Evolutionary conservation across 805 yeast genomes (phyloP), one percentile per base, ranked within the genome.

Genomic region (Candida orba): DNA sequence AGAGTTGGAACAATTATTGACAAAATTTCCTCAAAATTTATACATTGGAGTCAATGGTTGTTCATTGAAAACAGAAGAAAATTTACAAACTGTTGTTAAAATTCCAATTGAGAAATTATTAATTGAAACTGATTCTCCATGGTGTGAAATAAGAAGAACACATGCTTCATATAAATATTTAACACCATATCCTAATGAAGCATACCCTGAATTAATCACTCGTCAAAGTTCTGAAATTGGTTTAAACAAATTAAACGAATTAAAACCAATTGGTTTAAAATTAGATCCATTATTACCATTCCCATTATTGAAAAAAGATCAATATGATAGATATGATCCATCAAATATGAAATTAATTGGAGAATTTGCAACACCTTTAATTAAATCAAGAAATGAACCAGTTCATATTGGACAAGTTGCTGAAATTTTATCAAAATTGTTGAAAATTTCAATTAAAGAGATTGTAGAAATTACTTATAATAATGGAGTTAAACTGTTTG

Each of bases 111-210:
- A 79, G 5, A 74, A 71, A 54, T 61, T 93, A 36, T 64, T 91
- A 72, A 74, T 93, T 9, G 99, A 93, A 59, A 91, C 97, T 0
- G 99, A 93, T 64, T 89, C 97, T 4, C 99, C 99, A 1, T 93
- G 99, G 99, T 93, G 99, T 67, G 98, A 90, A 58, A 78, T 93
- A 37, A 72, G 95, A 46, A 84, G 78, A 51, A 73, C 93, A 9
- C 96, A 88, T 59, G 87, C 88, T 3, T 75, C 93, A 14, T 78
- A 76, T 63, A 66, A 76, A 49, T 72, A 68, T 48, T 58, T 89
- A 27, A 64, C 78, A 0, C 56, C 66, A 8, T 75, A 76, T 49
- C 86, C 86, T 4, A 79, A 76, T 54, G 65, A 60, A 14, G 75
- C 67, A 44, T 81, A 78, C 50, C 85, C 85, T 1, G 50, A 58